Base-by-base conservation (phyloP, 495 filamentous ascomycete genomes). In the Xylaria curta region DNA sequence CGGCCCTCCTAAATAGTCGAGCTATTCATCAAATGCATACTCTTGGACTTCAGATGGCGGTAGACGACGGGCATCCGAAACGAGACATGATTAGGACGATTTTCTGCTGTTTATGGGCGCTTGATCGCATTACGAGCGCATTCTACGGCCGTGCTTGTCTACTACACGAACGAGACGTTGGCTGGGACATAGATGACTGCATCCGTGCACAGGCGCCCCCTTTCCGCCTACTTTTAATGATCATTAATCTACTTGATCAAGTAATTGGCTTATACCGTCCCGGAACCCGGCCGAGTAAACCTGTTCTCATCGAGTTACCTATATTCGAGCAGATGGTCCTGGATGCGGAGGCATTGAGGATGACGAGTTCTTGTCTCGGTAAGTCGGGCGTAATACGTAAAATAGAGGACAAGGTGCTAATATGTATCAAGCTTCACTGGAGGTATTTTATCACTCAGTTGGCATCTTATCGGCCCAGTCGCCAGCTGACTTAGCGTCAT, bases 201-300 rank as follows among this genome's bases (percentile, higher is more conserved):
- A 72, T 87, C 81, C 53, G 73, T 9, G 75, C 73, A 19, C 83
- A 86, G 53, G 42, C 77, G 8, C 83, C 85, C 0, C 79, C 76
- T 44, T 87, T 87, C 66, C 81, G 83, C 19, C 72, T 87, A 2
- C 84, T 87, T 66, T 78, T 87, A 28, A 76, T 82, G 47, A 76
- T 87, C 42, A 76, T 85, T 12, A 80, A 85, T 17, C 76, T 91
- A 17, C 83, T 93, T 4, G 88, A 92, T 53, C 85, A 85, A 38
- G 88, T 92, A 59, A 91, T 93, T 73, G 86, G 85, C 17, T 85
- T 91, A 64, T 94, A 94, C 73, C 84, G 91, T 8, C 91, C 91
- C 1, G 80, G 81, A 31, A 84, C 85, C 5, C 83, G 81, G 19
- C 85, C 82, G 19, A 89, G 80, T 78, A 84, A 80, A 6, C 51